Conservation (phyloP, 2,329 filamentous ascomycete species). For the Colletotrichum sp. region DNA sequence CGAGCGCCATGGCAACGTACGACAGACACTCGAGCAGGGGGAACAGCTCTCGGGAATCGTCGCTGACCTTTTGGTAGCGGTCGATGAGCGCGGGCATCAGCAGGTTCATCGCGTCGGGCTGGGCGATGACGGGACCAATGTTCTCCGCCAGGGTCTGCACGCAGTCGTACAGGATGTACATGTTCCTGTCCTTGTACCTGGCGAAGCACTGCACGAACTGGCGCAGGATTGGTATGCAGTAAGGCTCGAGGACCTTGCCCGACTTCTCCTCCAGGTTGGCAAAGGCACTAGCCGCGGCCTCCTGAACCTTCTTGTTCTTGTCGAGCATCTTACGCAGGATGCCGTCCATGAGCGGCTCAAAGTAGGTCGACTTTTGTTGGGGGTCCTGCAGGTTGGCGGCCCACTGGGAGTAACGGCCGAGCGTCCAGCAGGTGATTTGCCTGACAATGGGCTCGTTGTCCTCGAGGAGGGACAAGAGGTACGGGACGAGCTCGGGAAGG, state of each 20-base stretch:
- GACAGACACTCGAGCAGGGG: constrained; percentile 95
- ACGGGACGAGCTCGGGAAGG: constrained; percentile 87
- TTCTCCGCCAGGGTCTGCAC: constrained; percentile 96
- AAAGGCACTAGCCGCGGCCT: constrained; percentile 94
- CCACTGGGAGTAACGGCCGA: constrained; percentile 93
- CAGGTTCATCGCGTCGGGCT: constrained; percentile 78
- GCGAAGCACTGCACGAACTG: constrained; percentile 93
- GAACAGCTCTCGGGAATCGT: constrained; percentile 92
- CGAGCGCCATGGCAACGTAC: constrained; percentile 88
- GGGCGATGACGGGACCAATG: constrained; percentile 81
- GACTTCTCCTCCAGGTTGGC: constrained; percentile 96
- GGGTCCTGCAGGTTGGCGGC: constrained; percentile 76
- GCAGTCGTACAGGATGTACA: constrained; percentile 98
- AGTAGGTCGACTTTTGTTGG: constrained; percentile 75
- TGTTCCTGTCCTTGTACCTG: constrained; percentile 98
- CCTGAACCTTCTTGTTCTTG: constrained; percentile 96
- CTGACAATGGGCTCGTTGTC: constrained; percentile 90
- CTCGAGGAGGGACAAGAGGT: constrained; percentile 83
- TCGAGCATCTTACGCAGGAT: constrained; percentile 95
- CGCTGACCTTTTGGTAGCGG: constrained; percentile 84
- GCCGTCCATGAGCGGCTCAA: constrained; percentile 96
- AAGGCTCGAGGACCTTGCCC: constrained; percentile 78
- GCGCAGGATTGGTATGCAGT: constrained; percentile 86
- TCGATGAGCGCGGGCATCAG: constrained; percentile 93
- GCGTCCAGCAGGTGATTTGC: constrained; percentile 97